These are phyloP conservation scores for Aspergillus thermomutatus DNA, from an alignment of 2,329 filamentous ascomycete genomes.

Conservation along the genomic window DNA sequence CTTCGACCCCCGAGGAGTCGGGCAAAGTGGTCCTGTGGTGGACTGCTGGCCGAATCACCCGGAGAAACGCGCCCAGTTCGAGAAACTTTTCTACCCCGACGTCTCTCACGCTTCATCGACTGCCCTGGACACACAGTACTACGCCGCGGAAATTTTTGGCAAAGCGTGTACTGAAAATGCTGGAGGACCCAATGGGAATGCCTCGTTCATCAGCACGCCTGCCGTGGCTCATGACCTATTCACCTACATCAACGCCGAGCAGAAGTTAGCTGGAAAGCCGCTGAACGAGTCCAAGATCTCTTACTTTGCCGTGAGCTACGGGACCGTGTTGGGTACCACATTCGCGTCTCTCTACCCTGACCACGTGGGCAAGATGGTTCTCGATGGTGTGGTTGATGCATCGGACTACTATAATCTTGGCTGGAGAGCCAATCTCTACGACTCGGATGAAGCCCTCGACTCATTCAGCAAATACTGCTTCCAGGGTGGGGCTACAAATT, in stretches of 20 bases:
- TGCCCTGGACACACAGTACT: conserved; percentile 10
- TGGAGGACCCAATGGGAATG: no score
- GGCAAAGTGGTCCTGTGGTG: conserved; percentile 26
- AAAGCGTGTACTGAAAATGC: conserved; percentile 6
- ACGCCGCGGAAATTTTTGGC: conserved; percentile 10
- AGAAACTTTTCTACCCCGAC: conserved; percentile 14
- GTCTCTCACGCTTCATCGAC: conserved; percentile 12
- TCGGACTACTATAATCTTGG: conserved; percentile 7
- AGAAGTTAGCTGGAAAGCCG: no score
- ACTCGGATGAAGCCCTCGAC: no score
- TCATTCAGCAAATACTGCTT: neutral
- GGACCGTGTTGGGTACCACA: conserved; percentile 11
- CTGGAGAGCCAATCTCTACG: no score
- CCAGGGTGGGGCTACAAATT: conserved; percentile 4
- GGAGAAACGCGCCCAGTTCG: conserved; percentile 11
- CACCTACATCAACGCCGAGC: no score
- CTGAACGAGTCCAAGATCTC: no score
- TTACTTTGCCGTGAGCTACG: conserved; percentile 1
- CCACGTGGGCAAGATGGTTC: conserved; percentile 7
- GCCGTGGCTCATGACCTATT: no score
- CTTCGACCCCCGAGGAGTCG: conserved; percentile 30
- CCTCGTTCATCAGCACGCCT: no score
- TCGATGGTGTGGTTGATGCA: conserved; percentile 15
- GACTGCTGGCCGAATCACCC: conserved; percentile 27
- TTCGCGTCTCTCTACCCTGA: conserved; percentile 15